Evolutionary conservation across 23 red algal species (phyloP).

Genomic region (Porphyridium purpureum): DNA sequence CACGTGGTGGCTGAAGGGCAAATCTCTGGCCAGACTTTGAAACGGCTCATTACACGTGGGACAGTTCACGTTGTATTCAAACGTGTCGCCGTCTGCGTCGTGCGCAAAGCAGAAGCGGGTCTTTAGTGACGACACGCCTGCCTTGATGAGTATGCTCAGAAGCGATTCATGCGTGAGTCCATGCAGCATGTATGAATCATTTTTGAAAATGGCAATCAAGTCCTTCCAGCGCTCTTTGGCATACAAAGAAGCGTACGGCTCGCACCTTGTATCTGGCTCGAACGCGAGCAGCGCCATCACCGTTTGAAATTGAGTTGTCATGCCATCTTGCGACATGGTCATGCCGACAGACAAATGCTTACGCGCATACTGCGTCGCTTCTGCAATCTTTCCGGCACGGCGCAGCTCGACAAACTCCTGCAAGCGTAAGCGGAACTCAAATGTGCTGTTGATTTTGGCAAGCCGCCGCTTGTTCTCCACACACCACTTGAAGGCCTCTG

Average conservation of each 20-base stretch:
- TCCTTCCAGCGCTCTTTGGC: slow-evolving; percentile 58
- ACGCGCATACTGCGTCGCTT: slow-evolving; percentile 55
- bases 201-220: slow-evolving; percentile 50
- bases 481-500: slow-evolving; percentile 67
- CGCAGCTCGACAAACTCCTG: slow-evolving; percentile 97
- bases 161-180: slow-evolving; percentile 62
- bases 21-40: slow-evolving; percentile 36
- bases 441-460: slow-evolving; percentile 41
- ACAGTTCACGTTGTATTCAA: slow-evolving; percentile 75
- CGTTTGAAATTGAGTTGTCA: slow-evolving; percentile 27
- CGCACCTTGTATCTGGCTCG: slow-evolving; percentile 44
- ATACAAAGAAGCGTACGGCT: slow-evolving; percentile 77
- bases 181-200: slow-evolving; percentile 57
- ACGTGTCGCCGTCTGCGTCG: too few relatives aligned
- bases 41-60: slow-evolving; percentile 87
- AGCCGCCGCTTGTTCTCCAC: slow-evolving; percentile 69
- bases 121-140: slow-evolving; percentile 72
- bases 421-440: slow-evolving; percentile 60
- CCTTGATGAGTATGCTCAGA: slow-evolving; percentile 67
- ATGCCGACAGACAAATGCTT: slow-evolving; percentile 75
- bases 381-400: slow-evolving; percentile 28
- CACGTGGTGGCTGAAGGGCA: slow-evolving; percentile 68
- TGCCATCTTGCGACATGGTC: slow-evolving; percentile 10
- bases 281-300: slow-evolving; percentile 71
- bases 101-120: slow-evolving; percentile 61